phyloP scores from a whole-genome alignment of 805 yeast genomes.

The Priceomyces carsonii region DNA sequence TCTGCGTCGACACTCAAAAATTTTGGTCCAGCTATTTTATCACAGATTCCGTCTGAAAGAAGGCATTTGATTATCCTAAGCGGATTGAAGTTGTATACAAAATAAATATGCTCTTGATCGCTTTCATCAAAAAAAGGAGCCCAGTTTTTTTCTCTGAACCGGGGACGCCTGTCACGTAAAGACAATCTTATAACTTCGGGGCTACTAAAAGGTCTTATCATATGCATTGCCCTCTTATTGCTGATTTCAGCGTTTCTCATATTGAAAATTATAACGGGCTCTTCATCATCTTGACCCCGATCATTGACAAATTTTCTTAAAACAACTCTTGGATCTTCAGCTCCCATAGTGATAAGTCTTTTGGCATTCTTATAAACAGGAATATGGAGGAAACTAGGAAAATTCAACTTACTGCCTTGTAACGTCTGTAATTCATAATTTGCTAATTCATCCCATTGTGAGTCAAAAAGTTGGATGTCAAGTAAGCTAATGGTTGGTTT shows the following conservation, averaged over 20 bases:
- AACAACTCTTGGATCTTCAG: constrained; percentile 20
- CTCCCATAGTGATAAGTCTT: constrained; percentile 12
- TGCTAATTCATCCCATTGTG: constrained; percentile 19
- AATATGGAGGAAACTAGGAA: constrained; percentile 13
- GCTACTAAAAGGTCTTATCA: constrained; percentile 17
- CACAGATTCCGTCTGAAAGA: constrained; percentile 8
- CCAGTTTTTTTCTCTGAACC: constrained; percentile 13
- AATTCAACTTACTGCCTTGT: constrained; percentile 4
- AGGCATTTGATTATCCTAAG: constrained; percentile 10
- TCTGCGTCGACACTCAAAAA: constrained; percentile 4
- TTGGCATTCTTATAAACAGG: constrained; percentile 8
- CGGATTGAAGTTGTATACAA: constrained; percentile 10
- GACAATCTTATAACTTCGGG: constrained; percentile 4
- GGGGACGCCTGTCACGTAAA: constrained; percentile 6
- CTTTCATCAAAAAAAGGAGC: constrained; percentile 10
- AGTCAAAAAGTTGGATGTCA: constrained; percentile 20
- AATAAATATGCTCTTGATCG: constrained; percentile 8
- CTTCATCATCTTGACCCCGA: constrained; percentile 13
- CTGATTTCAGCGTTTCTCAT: constrained; percentile 13
- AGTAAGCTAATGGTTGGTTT: constrained; percentile 12
- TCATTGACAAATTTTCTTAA: constrained; percentile 10
- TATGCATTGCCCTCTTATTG: constrained; percentile 23
- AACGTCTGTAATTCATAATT: constrained; percentile 7
- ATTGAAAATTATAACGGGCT: constrained; percentile 23
- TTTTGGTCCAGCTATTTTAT: constrained; percentile 9